Base-by-base conservation (phyloP, 495 filamentous ascomycete genomes). In the Haplographium delicatum region DNA sequence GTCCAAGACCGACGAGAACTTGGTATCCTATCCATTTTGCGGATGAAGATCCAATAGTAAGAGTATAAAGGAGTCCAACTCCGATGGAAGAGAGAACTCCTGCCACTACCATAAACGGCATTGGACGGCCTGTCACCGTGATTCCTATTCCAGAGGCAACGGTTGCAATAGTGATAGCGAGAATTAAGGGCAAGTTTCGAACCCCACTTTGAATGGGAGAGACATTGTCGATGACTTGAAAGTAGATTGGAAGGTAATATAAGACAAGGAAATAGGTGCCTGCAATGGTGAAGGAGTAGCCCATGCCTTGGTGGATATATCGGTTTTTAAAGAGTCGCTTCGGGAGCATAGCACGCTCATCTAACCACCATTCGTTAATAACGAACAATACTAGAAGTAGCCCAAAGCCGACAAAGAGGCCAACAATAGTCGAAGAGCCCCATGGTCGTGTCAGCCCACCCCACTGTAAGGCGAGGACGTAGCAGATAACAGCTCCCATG, bases 401-500 rank as follows among this genome's bases (percentile, higher is more conserved):
- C 1, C 54, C 76, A 20, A 72, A 71, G 13, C 74, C 72, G 20
- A 72, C 63, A 50, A 77, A 70, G 25, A 83, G 48, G 11, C 70
- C 70, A 20, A 69, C 71, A 9, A 78, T 58, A 5, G 50, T 53
- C 16, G 59, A 52, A 54, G 64, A 58, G 47, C 54, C 65, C 78
- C 83, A 86, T 1, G 78, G 33, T 40, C 76, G 68, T 8, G 68
- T 66, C 4, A 63, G 57, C 5, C 79, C 83, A 6, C 80, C 84
- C 68, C 72, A 86, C 62, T 87, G 76, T 13, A 87, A 69, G 18
- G 80, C 83, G 25, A 87, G 70, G 30, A 87, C 57, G 33, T 81
- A 62, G 54, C 69, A 80, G 33, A 81, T 58, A 22, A 83, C 64
- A 4, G 65, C 64, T 4, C 72, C 70, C 23, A 85, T 69, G 41